These are phyloP conservation scores for Aspergillus alliaceus DNA, from an alignment of 2,329 filamentous ascomycete species.

Conservation along the genomic window DNA sequence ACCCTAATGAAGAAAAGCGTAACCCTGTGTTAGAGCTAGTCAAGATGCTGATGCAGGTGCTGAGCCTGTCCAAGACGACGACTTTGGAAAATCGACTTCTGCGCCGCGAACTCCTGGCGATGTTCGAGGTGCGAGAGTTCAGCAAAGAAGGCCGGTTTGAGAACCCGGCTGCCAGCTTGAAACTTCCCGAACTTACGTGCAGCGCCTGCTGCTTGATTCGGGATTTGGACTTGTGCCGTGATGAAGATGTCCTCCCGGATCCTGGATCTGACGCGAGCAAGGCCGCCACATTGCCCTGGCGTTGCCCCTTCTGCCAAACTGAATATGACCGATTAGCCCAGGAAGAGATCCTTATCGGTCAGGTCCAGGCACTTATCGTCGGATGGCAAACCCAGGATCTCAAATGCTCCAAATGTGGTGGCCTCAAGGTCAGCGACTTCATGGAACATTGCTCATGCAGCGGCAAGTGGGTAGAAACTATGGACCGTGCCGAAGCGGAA, in stretches of 20 bases:
- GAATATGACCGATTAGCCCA: conserved; percentile 77
- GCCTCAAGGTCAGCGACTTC: conserved; percentile 81
- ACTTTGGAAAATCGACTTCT: conserved; percentile 83
- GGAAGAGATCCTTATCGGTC: conserved; percentile 77
- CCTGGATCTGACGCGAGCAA: conserved; percentile 30
- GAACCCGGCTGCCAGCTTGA: conserved; percentile 77
- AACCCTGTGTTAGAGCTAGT: conserved; percentile 88
- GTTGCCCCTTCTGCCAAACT: conserved; percentile 72
- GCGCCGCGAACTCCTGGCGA: conserved; percentile 80
- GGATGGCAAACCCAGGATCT: conserved; percentile 90
- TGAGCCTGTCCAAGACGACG: conserved; percentile 87
- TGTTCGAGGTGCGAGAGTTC: conserved; percentile 96
- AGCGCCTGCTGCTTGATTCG: conserved; percentile 85
- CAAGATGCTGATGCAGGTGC: conserved; percentile 88
- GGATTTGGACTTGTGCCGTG: conserved; percentile 89
- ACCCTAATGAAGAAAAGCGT: conserved; percentile 57
- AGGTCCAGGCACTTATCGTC: conserved; percentile 72
- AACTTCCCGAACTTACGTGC: conserved; percentile 75
- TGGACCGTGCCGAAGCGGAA: conserved; percentile 66
- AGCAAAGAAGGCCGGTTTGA: conserved; percentile 80
- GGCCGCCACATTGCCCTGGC: conserved; percentile 59
- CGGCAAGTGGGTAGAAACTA: conserved; percentile 75
- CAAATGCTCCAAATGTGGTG: conserved; percentile 71
- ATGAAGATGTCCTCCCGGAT: conserved; percentile 73
- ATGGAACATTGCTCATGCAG: conserved; percentile 96